Evolutionary conservation across 805 yeast species (phyloP).

Genomic region (Saturnispora sekii): DNA sequence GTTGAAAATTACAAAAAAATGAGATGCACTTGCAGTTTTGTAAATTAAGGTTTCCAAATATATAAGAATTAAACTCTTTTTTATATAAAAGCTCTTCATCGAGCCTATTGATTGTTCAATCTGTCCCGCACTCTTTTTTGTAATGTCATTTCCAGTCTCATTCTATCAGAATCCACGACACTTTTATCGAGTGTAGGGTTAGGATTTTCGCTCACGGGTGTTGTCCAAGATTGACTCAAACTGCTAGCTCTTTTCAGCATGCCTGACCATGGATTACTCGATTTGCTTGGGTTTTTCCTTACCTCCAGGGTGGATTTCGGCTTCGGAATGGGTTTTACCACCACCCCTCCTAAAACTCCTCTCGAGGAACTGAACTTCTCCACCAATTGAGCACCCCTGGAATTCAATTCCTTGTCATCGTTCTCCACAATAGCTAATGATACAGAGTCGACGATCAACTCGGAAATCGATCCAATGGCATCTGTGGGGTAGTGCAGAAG

Average conservation of each 20-base stretch:
- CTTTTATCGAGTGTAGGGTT: not conserved
- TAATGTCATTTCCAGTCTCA: slow-evolving; percentile 38
- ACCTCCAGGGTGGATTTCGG: not conserved
- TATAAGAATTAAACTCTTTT: no score
- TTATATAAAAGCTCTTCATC: no score
- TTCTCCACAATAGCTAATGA: slow-evolving; percentile 6
- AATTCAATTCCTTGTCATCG: slow-evolving; percentile 5
- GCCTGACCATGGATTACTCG: slow-evolving; percentile 2
- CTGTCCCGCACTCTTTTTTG: slow-evolving; percentile 33
- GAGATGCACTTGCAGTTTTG: no score
- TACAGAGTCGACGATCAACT: slow-evolving; percentile 6
- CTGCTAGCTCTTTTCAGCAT: slow-evolving; percentile 5
- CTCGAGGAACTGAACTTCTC: slow-evolving; percentile 1
- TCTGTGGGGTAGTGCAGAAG: slow-evolving; percentile 39
- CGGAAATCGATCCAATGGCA: slow-evolving; percentile 2
- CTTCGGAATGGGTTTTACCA: not conserved
- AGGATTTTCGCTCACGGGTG: slow-evolving; percentile 11
- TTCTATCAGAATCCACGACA: slow-evolving; percentile 33
- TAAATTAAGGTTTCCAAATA: no score
- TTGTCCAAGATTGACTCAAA: slow-evolving; percentile 3
- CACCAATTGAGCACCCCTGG: slow-evolving; percentile 2
- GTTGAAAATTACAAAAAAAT: slow-evolving; percentile 16
- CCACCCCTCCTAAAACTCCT: slow-evolving; percentile 6
- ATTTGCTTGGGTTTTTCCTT: not conserved
- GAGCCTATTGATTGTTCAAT: slow-evolving; percentile 18